Percentiles rank a stretch among this genome's conserved stretches.
phyloP scores from a whole-genome alignment of 2,329 filamentous ascomycete species.

The Huntiella bhutanensis region DNA sequence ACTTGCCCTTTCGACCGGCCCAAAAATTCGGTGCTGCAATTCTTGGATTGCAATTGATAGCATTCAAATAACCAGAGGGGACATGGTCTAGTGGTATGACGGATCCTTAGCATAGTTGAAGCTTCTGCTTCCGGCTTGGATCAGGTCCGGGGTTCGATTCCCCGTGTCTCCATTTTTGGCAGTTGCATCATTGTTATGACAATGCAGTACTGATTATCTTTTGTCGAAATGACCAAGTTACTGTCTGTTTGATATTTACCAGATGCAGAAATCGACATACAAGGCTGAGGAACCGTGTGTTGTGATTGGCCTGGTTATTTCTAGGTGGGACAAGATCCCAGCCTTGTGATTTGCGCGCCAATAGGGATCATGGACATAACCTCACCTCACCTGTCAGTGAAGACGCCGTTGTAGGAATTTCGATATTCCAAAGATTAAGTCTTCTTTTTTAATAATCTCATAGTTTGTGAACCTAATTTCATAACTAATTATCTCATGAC shows the following conservation, averaged over 20 bases:
- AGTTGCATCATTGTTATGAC: not conserved
- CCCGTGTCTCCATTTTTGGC: slow-evolving; percentile 9
- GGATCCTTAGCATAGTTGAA: slow-evolving; percentile 11
- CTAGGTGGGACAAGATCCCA: slow-evolving; percentile 1
- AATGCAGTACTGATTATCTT: not conserved
- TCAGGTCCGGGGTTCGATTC: slow-evolving; percentile 12
- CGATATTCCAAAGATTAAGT: not conserved
- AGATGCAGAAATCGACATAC: not conserved
- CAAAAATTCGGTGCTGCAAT: too few relatives aligned
- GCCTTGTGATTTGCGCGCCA: slow-evolving; percentile 5
- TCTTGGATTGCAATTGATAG: too few relatives aligned
- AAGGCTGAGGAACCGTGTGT: not conserved
- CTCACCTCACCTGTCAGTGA: not conserved
- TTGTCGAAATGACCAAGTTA: not conserved
- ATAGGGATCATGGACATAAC: not conserved
- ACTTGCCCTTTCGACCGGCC: too few relatives aligned
- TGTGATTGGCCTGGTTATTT: not conserved
- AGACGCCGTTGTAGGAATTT: not conserved
- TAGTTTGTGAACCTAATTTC: not conserved
- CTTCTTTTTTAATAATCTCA: not conserved
- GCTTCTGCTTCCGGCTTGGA: slow-evolving; percentile 4
- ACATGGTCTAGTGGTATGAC: slow-evolving; percentile 12
- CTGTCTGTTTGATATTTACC: not conserved
- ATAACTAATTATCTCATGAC: not conserved
- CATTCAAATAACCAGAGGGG: not conserved